Evolutionary conservation across 177 flowering plant genomes (phyloP), one percentile per base, ranked within the genome.

Genomic region (Tripterygium wilfordii): DNA sequence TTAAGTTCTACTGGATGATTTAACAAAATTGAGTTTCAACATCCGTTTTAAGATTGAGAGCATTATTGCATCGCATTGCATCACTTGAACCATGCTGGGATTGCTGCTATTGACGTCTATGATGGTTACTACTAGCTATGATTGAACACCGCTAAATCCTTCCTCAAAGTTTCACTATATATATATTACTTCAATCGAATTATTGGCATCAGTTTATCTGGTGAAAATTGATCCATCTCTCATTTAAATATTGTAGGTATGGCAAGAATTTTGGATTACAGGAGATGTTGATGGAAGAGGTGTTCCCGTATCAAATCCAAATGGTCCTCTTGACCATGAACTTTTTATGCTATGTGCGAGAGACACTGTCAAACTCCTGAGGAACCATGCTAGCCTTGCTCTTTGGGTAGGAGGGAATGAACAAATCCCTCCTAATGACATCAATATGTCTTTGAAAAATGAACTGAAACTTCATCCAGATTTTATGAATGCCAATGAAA

Each of bases 191-290:
- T n/a, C n/a, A n/a, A n/a, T n/a, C n/a, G n/a, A n/a, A n/a, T n/a
- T n/a, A n/a, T n/a, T n/a, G n/a, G n/a, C n/a, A n/a, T n/a, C n/a
- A n/a, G 41, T 15, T 16, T 37, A 37, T 8, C 18, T 3, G 33
- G 37, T 3, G 8, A 29, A 17, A 3, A 12, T 5, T 21, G n/a
- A 35, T 35, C n/a, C 20, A 35, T 35, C 7, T 41, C 29, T 38
- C 2, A 20, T 28, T 18, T 12, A 27, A 26, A 1, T 49, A 55
- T 62, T 63, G 67, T 60, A 92, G 99, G 99, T 92, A 38, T 92
- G 99, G 99, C 99, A 92, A 74, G 99, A 92, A 57, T 89, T 92
- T 50, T 92, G 99, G 99, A 92, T 92, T 35, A 92, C 97, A 16
- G 99, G 99, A 51, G 99, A 92, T 65, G 69, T 69, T 61, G 97